These are phyloP conservation scores for Dioscorea dumetorum DNA, from an alignment of 106 monocot genomes.

Conservation along the genomic window DNA sequence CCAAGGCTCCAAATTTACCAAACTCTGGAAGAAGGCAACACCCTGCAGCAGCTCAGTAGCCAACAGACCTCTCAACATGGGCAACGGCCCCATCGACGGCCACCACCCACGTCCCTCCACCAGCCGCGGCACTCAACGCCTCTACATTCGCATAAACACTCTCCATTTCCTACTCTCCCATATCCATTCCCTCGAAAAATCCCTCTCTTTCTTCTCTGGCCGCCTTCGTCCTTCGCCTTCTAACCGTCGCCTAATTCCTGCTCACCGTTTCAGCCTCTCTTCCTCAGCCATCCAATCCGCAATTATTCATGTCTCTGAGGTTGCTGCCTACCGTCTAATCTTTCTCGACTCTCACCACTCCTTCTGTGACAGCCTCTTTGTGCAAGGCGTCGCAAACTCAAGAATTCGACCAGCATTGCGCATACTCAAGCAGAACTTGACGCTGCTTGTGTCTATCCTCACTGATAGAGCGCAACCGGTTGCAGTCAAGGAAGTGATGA, in stretches of 20 bases:
- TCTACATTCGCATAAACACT: conserved; percentile 73
- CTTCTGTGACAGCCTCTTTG: conserved; percentile 51
- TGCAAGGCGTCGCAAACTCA: conserved; percentile 22
- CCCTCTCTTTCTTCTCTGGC: conserved; percentile 39
- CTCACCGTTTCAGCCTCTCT: conserved; percentile 32
- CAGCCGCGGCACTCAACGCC: conserved; percentile 62
- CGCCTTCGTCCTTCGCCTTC: conserved; percentile 18
- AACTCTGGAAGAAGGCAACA: conserved; percentile 65
- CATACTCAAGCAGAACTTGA: conserved; percentile 46
- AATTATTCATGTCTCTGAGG: conserved; percentile 40
- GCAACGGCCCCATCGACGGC: conserved; percentile 4
- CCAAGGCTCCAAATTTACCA: conserved; percentile 64
- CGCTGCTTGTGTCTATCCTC: conserved; percentile 15
- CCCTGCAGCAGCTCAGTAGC: conserved; percentile 38
- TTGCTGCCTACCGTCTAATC: conserved; percentile 64
- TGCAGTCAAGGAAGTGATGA: conserved; percentile 12
- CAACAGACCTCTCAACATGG: background rate
- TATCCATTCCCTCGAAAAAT: conserved; percentile 52
- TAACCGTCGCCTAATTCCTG: conserved; percentile 25
- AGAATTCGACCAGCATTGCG: conserved; percentile 37
- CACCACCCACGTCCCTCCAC: conserved; percentile 52
- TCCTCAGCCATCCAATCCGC: conserved; percentile 41
- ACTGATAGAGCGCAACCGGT: conserved; percentile 6
- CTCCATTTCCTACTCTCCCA: conserved; percentile 51
- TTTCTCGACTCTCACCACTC: conserved; percentile 47